Percentiles rank a stretch among this genome's conserved stretches.
These are phyloP conservation scores for Corchorus olitorius DNA, from an alignment of 345 rosid genomes.

Conservation along the genomic window DNA sequence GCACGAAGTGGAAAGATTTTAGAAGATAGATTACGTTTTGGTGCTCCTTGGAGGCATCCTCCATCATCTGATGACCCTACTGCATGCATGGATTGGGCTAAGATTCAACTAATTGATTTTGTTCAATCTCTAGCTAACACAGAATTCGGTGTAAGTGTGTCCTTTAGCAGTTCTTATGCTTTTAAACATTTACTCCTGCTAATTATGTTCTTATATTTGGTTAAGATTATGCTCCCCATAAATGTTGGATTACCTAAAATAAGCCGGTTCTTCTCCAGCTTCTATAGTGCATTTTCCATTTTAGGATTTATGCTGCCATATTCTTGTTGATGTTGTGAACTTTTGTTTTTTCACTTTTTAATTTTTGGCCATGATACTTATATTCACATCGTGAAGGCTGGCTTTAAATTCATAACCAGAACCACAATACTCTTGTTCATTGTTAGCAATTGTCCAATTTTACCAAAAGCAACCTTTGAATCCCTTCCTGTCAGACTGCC, in stretches of 20 bases:
- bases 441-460: not conserved
- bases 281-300: not conserved
- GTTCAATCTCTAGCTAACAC: conserved; percentile 69
- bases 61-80: conserved; percentile 50
- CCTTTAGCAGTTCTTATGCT: conserved; percentile 11
- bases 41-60: conserved; percentile 97
- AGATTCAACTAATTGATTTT: conserved; percentile 93
- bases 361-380: not conserved
- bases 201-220: not conserved
- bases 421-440: not conserved
- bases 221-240: not conserved
- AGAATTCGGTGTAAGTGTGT: conserved; percentile 69
- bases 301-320: not conserved
- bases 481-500: not conserved
- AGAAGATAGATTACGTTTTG: conserved; percentile 69
- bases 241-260: not conserved
- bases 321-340: not conserved
- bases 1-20: conserved; percentile 64
- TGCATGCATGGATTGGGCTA: conserved; percentile 60
- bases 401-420: not conserved
- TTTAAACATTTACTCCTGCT: conserved; percentile 8
- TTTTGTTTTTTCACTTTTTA: not conserved
- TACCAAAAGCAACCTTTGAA: not conserved
- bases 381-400: not conserved
- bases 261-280: not conserved